Evolutionary conservation across 345 rosid genomes (phyloP), one percentile per base, ranked within the genome.

Genomic region (Cardiospermum halicacabum): DNA sequence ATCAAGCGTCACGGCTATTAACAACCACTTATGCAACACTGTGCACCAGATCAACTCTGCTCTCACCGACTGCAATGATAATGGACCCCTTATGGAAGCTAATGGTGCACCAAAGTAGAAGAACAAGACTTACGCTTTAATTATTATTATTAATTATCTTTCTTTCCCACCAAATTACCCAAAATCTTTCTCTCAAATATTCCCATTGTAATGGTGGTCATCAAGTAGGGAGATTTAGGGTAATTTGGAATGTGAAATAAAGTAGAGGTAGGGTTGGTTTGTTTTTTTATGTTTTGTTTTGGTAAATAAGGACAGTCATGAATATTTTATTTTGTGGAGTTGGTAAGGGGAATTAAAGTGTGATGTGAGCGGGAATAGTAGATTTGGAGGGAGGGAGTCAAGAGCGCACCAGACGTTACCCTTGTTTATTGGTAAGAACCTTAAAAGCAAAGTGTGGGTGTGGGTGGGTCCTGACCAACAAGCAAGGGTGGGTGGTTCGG

Each of bases 391-490:
- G 4, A 67, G 73, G 84, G 74, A 92, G 98, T 92, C 95, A 92
- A 92, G 96, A 92, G 80, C 98, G 95, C 87, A 89, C 96, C 95
- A 85, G 78, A 66, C 63, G 19, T 54, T 73, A 69, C 77, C 86
- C 81, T 82, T 68, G 76, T 65, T 74, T 50, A 32, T 51, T 50
- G 77, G 68, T 53, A 45, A 65, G 73, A 61, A 61, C 58, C 31
- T 10, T 22, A 5, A 34, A 39, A 30, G n/a, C n/a, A 21, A 32
- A 42, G 13, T 10, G 19, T 31, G 31, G 26, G 25, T 21, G 19
- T 37, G 40, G 21, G 18, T 18, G 65, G 64, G 71, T 53, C 67
- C 73, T 78, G 58, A 72, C 67, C 66, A 62, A 62, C 24, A 32
- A 55, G 77, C 64, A 69, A 77, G 81, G 85, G 72, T 73, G 0